Base-by-base conservation (phyloP, 768 basidiomycete species). In the Lentinus tigrinus region DNA sequence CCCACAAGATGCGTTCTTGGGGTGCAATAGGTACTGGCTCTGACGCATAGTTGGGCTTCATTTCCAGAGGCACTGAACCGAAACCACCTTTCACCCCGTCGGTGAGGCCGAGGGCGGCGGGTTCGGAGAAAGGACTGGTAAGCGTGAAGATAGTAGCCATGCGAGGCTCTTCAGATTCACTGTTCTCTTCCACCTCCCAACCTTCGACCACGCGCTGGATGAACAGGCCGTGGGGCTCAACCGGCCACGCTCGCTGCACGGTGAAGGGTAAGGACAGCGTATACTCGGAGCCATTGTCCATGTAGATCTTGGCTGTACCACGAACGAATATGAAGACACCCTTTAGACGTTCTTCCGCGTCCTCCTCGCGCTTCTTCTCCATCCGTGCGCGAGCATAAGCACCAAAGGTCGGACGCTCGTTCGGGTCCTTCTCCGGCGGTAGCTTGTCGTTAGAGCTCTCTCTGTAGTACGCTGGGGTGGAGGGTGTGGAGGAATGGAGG, bases 111-210 rank as follows among this genome's bases (percentile, higher is more conserved):
- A 93, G 82, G 9, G 87, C 81, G 23, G 82, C 79, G 48, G 89
- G 81, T 71, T 93, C 92, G 2, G 88, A 77, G 51, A 91, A 88
- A 0, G 91, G 86, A 63, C 83, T 88, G 9, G 85, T 87, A 60
- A 94, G 75, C 17, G 88, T 84, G 70, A 93, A 93, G 24, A 93
- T 81, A 14, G 90, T 91, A 0, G 92, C 90, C n/a, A 93, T 76
- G 0, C 84, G 77, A 17, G 81, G 76, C 38, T 91, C 87, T 10
- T 86, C 88, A 0, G 83, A 81, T n/a, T 76, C 65, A 48, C 81
- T 80, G 3, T 85, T 85, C 54, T 92, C 90, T 17, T 81, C 77
- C 5, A 87, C 67, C 68, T 94, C 91, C 6, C 76, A 74, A 1
- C 81, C 77, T 63, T 90, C 89, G 47, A 91, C 75, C 4, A 83